These are phyloP conservation scores for Fusarium sulawesiense DNA, from an alignment of 2,329 filamentous ascomycete species.

Conservation along the genomic window DNA sequence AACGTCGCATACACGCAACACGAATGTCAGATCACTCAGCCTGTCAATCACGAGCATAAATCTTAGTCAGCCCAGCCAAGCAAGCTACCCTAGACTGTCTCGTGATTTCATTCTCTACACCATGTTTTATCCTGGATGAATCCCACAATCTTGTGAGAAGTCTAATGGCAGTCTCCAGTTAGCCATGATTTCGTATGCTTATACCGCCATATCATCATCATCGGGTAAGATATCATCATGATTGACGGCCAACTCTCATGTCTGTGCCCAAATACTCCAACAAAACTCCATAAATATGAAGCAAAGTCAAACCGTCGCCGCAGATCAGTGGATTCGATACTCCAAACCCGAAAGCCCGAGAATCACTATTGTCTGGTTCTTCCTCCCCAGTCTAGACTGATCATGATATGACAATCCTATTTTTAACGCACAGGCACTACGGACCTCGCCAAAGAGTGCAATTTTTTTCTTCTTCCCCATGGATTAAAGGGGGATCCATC, in stretches of 20 bases:
- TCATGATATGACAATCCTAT: slow-evolving; percentile 14
- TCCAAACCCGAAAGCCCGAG: background rate
- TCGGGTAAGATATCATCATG: background rate
- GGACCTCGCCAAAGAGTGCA: slow-evolving; percentile 14
- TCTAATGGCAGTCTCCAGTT: background rate
- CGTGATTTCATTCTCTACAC: background rate
- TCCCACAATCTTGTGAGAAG: background rate
- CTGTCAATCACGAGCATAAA: background rate
- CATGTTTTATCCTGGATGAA: background rate
- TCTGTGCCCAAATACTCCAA: no score
- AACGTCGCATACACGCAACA: slow-evolving; percentile 31
- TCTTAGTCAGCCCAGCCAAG: slow-evolving; percentile 5
- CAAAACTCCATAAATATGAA: background rate
- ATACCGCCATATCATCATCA: background rate
- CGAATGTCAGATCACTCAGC: slow-evolving; percentile 13
- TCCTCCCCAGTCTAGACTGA: slow-evolving; percentile 9
- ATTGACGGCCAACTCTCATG: background rate
- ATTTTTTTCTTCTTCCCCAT: background rate
- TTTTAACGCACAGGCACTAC: background rate
- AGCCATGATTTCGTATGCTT: no score
- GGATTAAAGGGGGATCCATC: background rate
- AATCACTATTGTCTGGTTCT: background rate
- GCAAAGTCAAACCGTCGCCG: background rate
- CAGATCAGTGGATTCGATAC: slow-evolving; percentile 15
- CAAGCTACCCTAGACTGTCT: slow-evolving; percentile 22